Conservation (phyloP, 306 rosid species). For the Acacia melanoxylon region DNA sequence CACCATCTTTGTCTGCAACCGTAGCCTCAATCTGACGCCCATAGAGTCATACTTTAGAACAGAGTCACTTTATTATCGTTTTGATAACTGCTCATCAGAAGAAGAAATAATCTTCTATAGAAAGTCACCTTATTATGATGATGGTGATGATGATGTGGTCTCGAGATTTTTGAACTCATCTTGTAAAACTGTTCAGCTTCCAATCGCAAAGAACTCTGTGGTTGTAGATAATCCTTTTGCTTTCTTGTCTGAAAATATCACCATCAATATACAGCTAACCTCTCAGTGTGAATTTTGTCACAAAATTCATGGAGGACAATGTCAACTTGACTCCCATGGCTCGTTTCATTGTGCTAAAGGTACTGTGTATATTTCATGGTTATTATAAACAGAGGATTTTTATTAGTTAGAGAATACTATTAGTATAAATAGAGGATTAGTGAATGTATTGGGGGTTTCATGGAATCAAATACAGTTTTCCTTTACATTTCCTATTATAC, state of each 20-base stretch:
- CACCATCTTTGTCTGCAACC: slow-evolving; percentile 21
- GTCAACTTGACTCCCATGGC: slow-evolving; percentile 19
- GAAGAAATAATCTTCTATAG: not conserved
- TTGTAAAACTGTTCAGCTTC: slow-evolving; percentile 33
- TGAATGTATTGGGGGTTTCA: too few relatives aligned
- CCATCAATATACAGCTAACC: slow-evolving; percentile 4
- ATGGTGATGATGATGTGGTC: not conserved
- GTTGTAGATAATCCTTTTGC: not conserved
- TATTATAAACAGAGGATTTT: too few relatives aligned
- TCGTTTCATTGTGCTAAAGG: slow-evolving; percentile 28
- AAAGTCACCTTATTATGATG: not conserved
- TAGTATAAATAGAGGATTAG: too few relatives aligned
- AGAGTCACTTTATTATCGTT: too few relatives aligned
- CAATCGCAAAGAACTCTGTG: not conserved
- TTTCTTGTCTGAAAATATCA: not conserved
- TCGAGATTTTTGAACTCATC: not conserved
- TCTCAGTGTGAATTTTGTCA: slow-evolving; percentile 27
- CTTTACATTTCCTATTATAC: too few relatives aligned
- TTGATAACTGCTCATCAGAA: too few relatives aligned
- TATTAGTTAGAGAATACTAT: too few relatives aligned
- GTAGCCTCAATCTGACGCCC: not conserved
- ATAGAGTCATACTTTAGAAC: not conserved
- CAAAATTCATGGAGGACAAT: slow-evolving; percentile 18
- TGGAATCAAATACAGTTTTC: too few relatives aligned
- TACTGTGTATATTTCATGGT: not conserved